Percentiles rank a stretch among this genome's conserved stretches.
Evolutionary conservation across 2,329 filamentous ascomycete species (phyloP).

Genomic region (Aspergillus pseudonomiae): DNA sequence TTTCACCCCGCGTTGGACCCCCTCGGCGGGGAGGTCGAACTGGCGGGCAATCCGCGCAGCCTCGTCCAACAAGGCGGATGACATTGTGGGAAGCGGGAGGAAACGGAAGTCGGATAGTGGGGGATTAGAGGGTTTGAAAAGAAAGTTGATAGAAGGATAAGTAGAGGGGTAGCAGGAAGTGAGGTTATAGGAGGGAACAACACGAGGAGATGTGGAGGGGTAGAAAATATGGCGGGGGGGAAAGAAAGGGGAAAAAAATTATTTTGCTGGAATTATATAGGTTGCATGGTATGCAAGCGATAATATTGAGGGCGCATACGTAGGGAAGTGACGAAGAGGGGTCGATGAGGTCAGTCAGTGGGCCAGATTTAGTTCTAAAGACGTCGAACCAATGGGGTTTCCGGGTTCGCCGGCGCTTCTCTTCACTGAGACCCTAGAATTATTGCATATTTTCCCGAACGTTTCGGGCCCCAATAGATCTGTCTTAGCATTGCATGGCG

Average conservation of each 20-base stretch:
- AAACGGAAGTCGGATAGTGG: neutral
- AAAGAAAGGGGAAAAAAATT: neutral
- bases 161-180: slow-evolving; percentile 4
- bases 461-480: slow-evolving; percentile 2
- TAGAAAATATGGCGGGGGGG: slow-evolving; percentile 1
- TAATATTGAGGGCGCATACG: slow-evolving; percentile 4
- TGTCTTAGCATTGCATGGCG: neutral
- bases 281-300: slow-evolving; percentile 6
- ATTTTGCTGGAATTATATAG: neutral
- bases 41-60: slow-evolving; percentile 78
- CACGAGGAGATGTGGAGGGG: slow-evolving; percentile 4
- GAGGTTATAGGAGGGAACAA: neutral
- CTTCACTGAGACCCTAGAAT: neutral
- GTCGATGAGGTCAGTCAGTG: slow-evolving; percentile 38
- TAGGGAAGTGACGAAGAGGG: slow-evolving; percentile 18
- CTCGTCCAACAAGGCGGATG: slow-evolving; percentile 60
- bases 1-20: slow-evolving; percentile 77
- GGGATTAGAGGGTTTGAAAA: neutral
- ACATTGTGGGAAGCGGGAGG: slow-evolving; percentile 23
- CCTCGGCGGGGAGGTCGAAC: slow-evolving; percentile 79
- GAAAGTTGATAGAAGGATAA: neutral
- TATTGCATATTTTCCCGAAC: slow-evolving; percentile 5
- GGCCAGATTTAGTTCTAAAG: slow-evolving; percentile 10
- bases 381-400: slow-evolving; percentile 23
- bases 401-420: slow-evolving; percentile 22